These are phyloP conservation scores for Stachybotrys echinatus DNA, from an alignment of 2,329 filamentous ascomycete species.

Conservation along the genomic window DNA sequence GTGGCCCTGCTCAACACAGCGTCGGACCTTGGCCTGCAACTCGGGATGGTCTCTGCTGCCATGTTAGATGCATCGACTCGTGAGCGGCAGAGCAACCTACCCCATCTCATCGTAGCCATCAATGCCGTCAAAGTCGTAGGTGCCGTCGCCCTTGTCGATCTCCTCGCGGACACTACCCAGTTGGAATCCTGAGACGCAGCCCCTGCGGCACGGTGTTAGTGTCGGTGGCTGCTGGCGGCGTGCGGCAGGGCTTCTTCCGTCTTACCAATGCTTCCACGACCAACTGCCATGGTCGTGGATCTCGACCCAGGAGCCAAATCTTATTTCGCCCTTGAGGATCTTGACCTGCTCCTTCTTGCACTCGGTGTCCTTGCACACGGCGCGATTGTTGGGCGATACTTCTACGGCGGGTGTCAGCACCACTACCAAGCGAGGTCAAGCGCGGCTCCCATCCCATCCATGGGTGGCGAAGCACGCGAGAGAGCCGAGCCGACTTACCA, in stretches of 20 bases:
- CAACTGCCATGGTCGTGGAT: slow-evolving; percentile 58
- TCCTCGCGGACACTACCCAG: slow-evolving; percentile 59
- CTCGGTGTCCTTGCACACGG: slow-evolving; percentile 64
- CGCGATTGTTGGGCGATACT: slow-evolving; percentile 62
- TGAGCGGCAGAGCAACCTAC: slow-evolving; percentile 25
- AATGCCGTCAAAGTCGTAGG: slow-evolving; percentile 59
- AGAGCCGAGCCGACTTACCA: slow-evolving; percentile 25
- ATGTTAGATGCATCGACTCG: slow-evolving; percentile 2
- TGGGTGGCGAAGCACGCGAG: background rate
- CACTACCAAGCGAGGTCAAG: too few species aligned
- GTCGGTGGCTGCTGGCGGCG: background rate
- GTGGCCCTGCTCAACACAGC: slow-evolving; percentile 69
- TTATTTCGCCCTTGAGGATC: slow-evolving; percentile 73
- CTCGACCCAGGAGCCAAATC: slow-evolving; percentile 69
- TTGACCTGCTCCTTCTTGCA: slow-evolving; percentile 70
- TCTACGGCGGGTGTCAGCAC: too few species aligned
- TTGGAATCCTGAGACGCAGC: slow-evolving; percentile 76
- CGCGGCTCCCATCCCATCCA: too few species aligned
- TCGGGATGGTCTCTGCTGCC: slow-evolving; percentile 44
- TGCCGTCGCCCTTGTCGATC: slow-evolving; percentile 39
- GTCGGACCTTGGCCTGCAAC: slow-evolving; percentile 66
- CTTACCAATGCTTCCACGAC: slow-evolving; percentile 84
- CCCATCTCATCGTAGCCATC: slow-evolving; percentile 76
- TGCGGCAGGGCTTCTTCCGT: too few species aligned
- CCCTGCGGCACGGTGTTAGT: slow-evolving; percentile 55